Base-by-base conservation (phyloP, 805 yeast genomes). In the Suhomyces sp. region DNA sequence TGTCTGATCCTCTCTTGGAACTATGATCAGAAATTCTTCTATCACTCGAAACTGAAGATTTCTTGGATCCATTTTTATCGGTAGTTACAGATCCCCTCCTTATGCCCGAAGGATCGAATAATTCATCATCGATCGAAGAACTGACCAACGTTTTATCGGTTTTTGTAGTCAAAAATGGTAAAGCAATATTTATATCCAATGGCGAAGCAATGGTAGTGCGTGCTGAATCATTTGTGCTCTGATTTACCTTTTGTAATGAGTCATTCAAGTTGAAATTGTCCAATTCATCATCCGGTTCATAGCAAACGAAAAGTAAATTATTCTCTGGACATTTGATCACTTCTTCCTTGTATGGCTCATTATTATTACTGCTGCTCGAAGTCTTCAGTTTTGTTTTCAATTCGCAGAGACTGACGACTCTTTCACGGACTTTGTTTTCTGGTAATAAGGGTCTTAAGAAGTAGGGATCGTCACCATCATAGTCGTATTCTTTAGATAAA, bases 371-470 rank as follows among this genome's bases (percentile, higher is more conserved):
- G 63, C 19, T 65, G 6, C 44, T 35, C 10, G 46, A 28, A 9
- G 54, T 39, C 66, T 52, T 70, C 26, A 41, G 36, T 31, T 66
- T 78, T 0, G 90, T 75, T 45, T 79, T 74, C 22, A 84, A 65
- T 52, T 84, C 91, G 42, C 82, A 68, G 12, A 84, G 52, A 0
- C 84, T 69, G 6, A 81, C 63, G 3, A 70, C 63, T 34, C 83
- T 66, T 42, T 83, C 90, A 19, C 50, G 41, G 8, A 28, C 28
- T 20, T 36, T 42, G n/a, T 25, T 36, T 19, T 39, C 42, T 3
- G 33, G 21, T 9, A 29, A 25, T 4, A 21, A 17, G 8, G 23
- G 34, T 19, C 38, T 36, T 19, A 46, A 22, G 22, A 29, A 33
- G 20, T 32, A 45, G 2, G 51, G 45, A 28, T 65, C 66, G 3